phyloP scores from a whole-genome alignment of 371 early-diverging fungal genomes.

The Mucor ambiguus region DNA sequence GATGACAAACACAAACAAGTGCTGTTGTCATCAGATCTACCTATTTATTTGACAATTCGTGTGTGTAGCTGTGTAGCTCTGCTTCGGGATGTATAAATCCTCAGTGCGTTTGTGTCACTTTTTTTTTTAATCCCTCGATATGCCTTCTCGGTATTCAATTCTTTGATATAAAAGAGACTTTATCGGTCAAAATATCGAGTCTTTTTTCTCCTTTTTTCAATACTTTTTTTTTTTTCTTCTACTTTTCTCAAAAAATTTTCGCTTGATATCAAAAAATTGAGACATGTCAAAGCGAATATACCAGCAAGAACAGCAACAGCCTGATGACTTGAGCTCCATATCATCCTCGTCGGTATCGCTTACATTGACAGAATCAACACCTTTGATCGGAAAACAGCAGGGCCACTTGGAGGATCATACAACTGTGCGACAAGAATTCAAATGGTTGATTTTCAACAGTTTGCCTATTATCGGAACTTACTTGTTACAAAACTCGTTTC shows the following conservation, averaged over 20 bases:
- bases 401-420: slow-evolving; percentile 12
- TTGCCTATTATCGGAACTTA: slow-evolving; percentile 68
- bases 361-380: slow-evolving; percentile 22
- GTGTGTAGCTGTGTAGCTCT: background rate
- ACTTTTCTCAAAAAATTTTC: background rate
- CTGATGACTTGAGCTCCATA: background rate
- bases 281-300: slow-evolving; percentile 13
- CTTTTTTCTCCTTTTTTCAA: slow-evolving; percentile 8
- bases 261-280: background rate
- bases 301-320: background rate
- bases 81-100: slow-evolving; percentile 8
- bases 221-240: background rate
- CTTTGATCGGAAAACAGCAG: slow-evolving; percentile 8
- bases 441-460: slow-evolving; percentile 53
- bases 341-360: slow-evolving; percentile 7
- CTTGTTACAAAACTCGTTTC: slow-evolving; percentile 65
- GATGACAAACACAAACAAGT: background rate
- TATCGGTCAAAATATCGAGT: background rate
- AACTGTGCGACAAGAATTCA: slow-evolving; percentile 29
- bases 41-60: background rate
- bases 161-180: background rate
- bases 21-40: background rate
- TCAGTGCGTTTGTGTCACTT: slow-evolving; percentile 7
- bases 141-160: slow-evolving; percentile 2
- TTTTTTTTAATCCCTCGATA: background rate